Evolutionary conservation across 106 monocot genomes (phyloP).

Genomic region (Dendrobium huoshanense): DNA sequence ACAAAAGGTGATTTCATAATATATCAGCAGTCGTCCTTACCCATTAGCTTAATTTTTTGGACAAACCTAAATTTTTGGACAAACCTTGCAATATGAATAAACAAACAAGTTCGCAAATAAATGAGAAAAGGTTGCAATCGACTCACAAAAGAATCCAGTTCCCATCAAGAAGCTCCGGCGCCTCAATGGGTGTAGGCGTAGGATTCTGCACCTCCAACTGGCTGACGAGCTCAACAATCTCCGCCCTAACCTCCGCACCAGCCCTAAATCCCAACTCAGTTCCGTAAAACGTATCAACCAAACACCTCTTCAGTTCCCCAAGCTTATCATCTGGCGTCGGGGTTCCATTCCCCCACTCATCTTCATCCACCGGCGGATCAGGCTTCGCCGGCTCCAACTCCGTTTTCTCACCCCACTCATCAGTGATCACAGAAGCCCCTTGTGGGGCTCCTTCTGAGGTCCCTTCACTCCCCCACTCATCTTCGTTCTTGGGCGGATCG

Average conservation of each 20-base stretch:
- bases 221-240: slow-evolving; percentile 49
- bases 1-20: too few species aligned
- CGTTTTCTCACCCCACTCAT: slow-evolving; percentile 45
- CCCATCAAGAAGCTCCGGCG: slow-evolving; percentile 41
- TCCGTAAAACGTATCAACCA: slow-evolving; percentile 54
- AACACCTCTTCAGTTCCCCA: slow-evolving; percentile 40
- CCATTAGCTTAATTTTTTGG: not conserved
- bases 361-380: not conserved
- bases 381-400: slow-evolving; percentile 16
- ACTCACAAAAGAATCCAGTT: slow-evolving; percentile 70
- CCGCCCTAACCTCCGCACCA: slow-evolving; percentile 38
- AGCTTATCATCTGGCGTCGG: slow-evolving; percentile 16
- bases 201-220: slow-evolving; percentile 61
- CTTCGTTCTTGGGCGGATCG: slow-evolving; percentile 13
- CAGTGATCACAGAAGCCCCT: slow-evolving; percentile 15
- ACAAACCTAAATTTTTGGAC: not conserved
- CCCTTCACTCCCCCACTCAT: slow-evolving; percentile 15
- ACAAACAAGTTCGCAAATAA: not conserved
- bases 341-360: slow-evolving; percentile 4
- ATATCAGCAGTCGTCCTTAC: not conserved
- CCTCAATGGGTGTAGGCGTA: slow-evolving; percentile 36
- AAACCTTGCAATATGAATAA: not conserved
- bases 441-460: not conserved
- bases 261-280: slow-evolving; percentile 43
- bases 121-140: not conserved